Conservation (phyloP, 441 rosid genomes). For the Gossypium davidsonii region DNA sequence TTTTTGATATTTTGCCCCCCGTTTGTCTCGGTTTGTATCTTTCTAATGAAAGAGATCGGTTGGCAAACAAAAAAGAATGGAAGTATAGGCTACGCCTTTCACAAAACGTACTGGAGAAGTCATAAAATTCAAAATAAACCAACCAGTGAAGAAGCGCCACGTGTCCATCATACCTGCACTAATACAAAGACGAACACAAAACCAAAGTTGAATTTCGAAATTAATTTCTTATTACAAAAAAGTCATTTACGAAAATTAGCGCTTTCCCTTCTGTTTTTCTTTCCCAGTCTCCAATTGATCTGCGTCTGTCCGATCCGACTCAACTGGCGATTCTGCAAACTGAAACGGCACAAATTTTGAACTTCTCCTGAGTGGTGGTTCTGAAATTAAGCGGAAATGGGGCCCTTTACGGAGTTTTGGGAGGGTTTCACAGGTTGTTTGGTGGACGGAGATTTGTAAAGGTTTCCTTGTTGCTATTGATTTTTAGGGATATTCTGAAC, state of each 20-base stretch:
- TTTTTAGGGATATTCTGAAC: background rate
- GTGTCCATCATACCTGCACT: background rate
- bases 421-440: background rate
- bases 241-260: background rate
- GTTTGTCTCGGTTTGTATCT: no score
- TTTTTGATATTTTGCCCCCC: no score
- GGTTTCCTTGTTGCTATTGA: slow-evolving; percentile 3
- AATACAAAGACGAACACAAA: background rate
- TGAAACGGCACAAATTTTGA: background rate
- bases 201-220: background rate
- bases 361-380: background rate
- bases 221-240: background rate
- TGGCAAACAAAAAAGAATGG: no score
- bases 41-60: no score
- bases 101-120: background rate
- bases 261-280: background rate
- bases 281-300: background rate
- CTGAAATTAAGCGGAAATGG: slow-evolving; percentile 4
- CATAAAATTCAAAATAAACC: background rate
- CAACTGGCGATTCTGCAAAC: slow-evolving; percentile 4
- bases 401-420: background rate
- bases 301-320: background rate
- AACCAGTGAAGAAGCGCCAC: background rate
- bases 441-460: slow-evolving; percentile 8
- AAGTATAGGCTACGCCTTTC: background rate